Conservation (phyloP, 768 basidiomycete species). For the Phanerochaete sordida region DNA sequence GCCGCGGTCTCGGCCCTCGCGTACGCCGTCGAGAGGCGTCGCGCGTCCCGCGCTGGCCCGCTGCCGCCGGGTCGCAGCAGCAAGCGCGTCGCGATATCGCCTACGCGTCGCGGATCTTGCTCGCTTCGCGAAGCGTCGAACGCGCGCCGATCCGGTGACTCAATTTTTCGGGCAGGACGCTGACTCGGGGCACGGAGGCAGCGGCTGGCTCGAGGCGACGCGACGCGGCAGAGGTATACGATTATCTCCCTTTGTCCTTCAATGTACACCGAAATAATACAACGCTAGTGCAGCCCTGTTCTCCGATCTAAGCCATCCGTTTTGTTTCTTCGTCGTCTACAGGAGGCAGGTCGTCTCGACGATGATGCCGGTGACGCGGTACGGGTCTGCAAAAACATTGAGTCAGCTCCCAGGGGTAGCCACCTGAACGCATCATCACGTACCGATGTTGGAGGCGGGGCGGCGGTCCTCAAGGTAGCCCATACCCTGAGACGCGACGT, state of each 20-base stretch:
- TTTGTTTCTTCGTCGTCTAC: background rate
- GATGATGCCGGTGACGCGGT: constrained; percentile 87
- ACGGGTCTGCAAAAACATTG: constrained; percentile 62
- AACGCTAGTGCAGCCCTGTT: background rate
- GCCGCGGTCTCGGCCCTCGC: too few relatives aligned
- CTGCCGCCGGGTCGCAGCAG: too few relatives aligned
- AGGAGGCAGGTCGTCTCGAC: constrained; percentile 79
- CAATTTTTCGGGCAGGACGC: background rate
- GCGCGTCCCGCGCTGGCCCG: too few relatives aligned
- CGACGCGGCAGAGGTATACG: background rate
- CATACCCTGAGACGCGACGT: constrained; percentile 88
- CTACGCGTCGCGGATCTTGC: background rate
- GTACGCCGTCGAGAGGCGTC: too few relatives aligned
- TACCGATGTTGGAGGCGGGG: constrained; percentile 97
- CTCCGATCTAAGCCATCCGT: background rate
- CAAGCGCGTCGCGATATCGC: too few relatives aligned
- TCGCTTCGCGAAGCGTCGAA: background rate
- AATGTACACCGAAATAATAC: constrained; percentile 7
- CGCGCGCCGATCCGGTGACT: too few relatives aligned
- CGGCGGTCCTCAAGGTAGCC: constrained; percentile 97
- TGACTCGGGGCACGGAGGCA: background rate
- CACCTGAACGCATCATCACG: constrained; percentile 21
- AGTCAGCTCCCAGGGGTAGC: constrained; percentile 1
- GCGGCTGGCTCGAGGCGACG: background rate
- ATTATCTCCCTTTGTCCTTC: constrained; percentile 1